Evolutionary conservation across 805 yeast genomes (phyloP).

Genomic region (Kuraishia floccosa): DNA sequence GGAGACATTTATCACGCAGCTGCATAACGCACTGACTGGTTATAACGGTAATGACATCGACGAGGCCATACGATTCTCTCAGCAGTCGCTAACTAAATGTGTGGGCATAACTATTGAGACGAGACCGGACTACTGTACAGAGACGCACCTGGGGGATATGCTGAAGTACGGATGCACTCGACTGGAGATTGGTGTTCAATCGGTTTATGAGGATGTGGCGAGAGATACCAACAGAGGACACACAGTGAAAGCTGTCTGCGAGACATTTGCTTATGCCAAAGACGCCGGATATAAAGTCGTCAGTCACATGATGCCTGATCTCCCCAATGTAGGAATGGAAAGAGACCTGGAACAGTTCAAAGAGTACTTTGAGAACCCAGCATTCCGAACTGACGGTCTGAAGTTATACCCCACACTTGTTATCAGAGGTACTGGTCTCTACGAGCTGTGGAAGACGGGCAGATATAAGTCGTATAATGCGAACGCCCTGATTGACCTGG

Average conservation of each 20-base stretch:
- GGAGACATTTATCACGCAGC: constrained; percentile 76
- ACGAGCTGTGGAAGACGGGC: constrained; percentile 96
- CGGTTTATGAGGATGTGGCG: constrained; percentile 96
- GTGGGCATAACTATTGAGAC: constrained; percentile 98
- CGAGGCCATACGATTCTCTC: constrained; percentile 85
- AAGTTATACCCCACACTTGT: constrained; percentile 94
- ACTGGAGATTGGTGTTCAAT: constrained; percentile 93
- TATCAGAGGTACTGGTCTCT: constrained; percentile 93
- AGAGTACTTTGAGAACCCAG: constrained; percentile 96
- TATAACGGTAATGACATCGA: constrained; percentile 78
- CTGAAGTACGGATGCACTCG: constrained; percentile 93
- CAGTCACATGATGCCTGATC: constrained; percentile 99
- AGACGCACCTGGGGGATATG: constrained; percentile 92
- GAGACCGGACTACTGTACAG: constrained; percentile 96
- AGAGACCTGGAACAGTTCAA: constrained; percentile 92
- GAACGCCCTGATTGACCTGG: constrained; percentile 85
- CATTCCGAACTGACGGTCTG: constrained; percentile 91
- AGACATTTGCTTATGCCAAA: constrained; percentile 91
- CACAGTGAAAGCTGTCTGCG: constrained; percentile 91
- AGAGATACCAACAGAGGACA: constrained; percentile 98
- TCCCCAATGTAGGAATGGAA: constrained; percentile 98
- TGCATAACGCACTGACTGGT: constrained; percentile 94
- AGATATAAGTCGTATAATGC: constrained; percentile 91
- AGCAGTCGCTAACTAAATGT: constrained; percentile 91
- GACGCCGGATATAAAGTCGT: constrained; percentile 98